Percentiles rank a stretch among this genome's conserved stretches.
Evolutionary conservation across 2,329 filamentous ascomycete genomes (phyloP).

Genomic region (Trichoderma sp.): DNA sequence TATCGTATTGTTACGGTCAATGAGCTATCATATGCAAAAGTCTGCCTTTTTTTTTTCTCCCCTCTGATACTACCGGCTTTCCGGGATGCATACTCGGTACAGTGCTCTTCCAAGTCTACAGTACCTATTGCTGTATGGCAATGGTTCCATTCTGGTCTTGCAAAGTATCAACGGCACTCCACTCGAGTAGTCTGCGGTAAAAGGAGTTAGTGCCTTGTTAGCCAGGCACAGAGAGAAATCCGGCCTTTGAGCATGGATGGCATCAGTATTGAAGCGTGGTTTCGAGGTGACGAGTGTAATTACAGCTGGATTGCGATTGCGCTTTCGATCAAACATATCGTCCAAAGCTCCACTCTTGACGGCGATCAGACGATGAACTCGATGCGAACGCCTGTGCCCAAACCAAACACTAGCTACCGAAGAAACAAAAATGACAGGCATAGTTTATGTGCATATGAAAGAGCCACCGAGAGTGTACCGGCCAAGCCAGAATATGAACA

Average conservation of each 20-base stretch:
- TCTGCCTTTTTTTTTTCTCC: not conserved
- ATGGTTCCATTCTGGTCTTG: slow-evolving; percentile 1
- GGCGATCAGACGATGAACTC: slow-evolving; percentile 19
- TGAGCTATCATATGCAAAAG: not conserved
- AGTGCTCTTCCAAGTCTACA: not conserved
- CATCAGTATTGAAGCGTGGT: not conserved
- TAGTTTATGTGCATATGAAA: slow-evolving; percentile 16
- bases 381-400: slow-evolving; percentile 22
- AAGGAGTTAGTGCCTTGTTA: slow-evolving; percentile 25
- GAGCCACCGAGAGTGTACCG: not conserved
- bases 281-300: not conserved
- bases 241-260: not conserved
- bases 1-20: not conserved
- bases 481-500: slow-evolving; percentile 8
- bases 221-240: slow-evolving; percentile 20
- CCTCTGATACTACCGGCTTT: not conserved
- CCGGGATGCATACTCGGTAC: not conserved
- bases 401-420: slow-evolving; percentile 9
- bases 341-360: slow-evolving; percentile 11
- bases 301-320: not conserved
- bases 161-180: not conserved
- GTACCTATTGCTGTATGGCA: too few relatives aligned
- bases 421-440: slow-evolving; percentile 16
- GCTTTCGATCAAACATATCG: slow-evolving; percentile 6
- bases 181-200: not conserved